Evolutionary conservation across 192 early-diverging fungal genomes (phyloP), one percentile per base, ranked within the genome.

Genomic region (Linnemannia zychae): DNA sequence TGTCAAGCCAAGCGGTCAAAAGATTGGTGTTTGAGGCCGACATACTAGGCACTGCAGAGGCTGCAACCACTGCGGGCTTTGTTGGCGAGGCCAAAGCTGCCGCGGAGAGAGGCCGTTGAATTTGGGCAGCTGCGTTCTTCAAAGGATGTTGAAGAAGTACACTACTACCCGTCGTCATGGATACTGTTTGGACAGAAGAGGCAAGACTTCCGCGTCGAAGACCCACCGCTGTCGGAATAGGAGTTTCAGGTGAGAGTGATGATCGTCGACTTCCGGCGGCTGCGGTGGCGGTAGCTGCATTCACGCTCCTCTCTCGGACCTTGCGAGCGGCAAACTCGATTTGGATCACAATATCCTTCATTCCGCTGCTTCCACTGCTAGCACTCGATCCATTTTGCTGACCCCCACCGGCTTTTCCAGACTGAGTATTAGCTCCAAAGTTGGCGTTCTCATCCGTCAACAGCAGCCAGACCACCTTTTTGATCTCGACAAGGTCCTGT

Each of bases 401-500:
- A 15, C 57, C 57, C 15, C 57, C 57, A 33, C 28, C 24, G n/a
- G 49, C 16, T 24, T 78, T 66, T 5, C 53, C 73, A 33, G 71
- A 31, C 20, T 36, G 65, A 5, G 77, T 73, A 24, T 79, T 85
- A 3, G 70, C 72, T n/a, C 83, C 83, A 47, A 85, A 85, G 53
- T 85, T 76, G 38, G 83, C 78, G 48, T 79, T 85, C 70, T 85
- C 82, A 17, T 86, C 84, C 5, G 87, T 81, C 50, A 90, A 52
- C 63, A 85, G 24, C 17, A 86, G 40, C 73, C 79, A 77, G 2
- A 86, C 81, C 1, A 82, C 77, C 46, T 78, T 84, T 60, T 90
- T 90, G 40, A 90, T 84, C 38, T 81, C 75, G 22, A 86, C 65
- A 15, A 90, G 77, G 72, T 90, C 89, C 17, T 81, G 72, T 36